Conservation (phyloP, 371 early-diverging fungal genomes). For the Mortierella sp. region DNA sequence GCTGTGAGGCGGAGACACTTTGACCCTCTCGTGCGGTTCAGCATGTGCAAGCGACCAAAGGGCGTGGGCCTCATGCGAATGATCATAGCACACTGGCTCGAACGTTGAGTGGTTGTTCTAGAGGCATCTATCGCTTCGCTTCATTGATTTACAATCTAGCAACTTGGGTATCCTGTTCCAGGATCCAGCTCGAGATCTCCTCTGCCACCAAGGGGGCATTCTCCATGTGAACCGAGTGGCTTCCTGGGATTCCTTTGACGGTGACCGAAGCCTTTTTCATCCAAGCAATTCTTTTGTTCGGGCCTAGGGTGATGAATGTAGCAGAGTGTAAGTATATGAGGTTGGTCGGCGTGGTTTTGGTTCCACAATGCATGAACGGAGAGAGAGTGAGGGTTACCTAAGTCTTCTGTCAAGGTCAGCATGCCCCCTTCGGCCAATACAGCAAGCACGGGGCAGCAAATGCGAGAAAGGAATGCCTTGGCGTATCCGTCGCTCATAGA, state of each 20-base stretch:
- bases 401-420: constrained; percentile 8
- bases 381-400: no score
- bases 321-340: no score
- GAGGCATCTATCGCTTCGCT: not conserved
- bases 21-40: no score
- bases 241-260: constrained; percentile 18
- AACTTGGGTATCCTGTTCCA: constrained; percentile 19
- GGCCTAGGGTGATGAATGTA: constrained; percentile 1
- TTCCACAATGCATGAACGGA: no score
- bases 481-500: constrained; percentile 30
- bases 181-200: constrained; percentile 21
- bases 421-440: constrained; percentile 25
- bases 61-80: no score
- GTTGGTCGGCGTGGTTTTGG: no score
- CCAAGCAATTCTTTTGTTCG: constrained; percentile 12
- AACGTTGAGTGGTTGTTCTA: no score
- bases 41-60: no score
- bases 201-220: constrained; percentile 23
- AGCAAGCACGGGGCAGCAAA: constrained; percentile 30
- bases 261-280: constrained; percentile 14
- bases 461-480: constrained; percentile 34
- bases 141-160: constrained; percentile 3
- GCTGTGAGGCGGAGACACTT: no score
- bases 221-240: constrained; percentile 42
- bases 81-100: no score